Evolutionary conservation across 805 yeast genomes (phyloP).

Genomic region (Wickerhamiella dianesei): DNA sequence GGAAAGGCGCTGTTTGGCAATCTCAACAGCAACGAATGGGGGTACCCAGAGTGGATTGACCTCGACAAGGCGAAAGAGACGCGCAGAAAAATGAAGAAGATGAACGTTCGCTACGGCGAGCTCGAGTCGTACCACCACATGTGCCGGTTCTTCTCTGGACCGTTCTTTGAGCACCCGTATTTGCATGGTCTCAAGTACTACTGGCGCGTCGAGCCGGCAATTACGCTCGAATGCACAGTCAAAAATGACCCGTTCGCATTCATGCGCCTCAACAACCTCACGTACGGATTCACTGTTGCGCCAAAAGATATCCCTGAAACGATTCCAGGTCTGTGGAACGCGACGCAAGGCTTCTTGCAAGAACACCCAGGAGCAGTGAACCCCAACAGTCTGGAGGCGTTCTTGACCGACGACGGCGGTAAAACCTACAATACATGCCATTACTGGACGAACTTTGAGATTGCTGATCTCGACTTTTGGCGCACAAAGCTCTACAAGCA

Average conservation of each 20-base stretch:
- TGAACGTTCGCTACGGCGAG: conserved; percentile 42
- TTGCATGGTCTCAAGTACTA: conserved; percentile 49
- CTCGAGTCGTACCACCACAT: conserved; percentile 55
- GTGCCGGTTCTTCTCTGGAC: conserved; percentile 73
- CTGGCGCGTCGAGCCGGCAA: conserved; percentile 70
- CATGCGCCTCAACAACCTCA: conserved; percentile 41
- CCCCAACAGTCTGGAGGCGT: conserved; percentile 47
- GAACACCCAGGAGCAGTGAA: conserved; percentile 39
- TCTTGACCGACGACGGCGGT: conserved; percentile 57
- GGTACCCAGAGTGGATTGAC: conserved; percentile 52
- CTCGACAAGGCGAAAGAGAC: conserved; percentile 34
- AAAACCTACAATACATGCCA: conserved; percentile 69
- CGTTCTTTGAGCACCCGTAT: conserved; percentile 48
- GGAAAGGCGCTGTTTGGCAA: conserved; percentile 52
- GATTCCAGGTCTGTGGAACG: conserved; percentile 50
- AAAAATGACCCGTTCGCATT: conserved; percentile 48
- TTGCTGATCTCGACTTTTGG: conserved; percentile 64
- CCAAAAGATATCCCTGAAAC: conserved; percentile 50
- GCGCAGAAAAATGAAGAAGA: conserved; percentile 32
- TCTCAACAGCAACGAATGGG: conserved; percentile 54
- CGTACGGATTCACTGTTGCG: conserved; percentile 55
- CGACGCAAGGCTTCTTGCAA: conserved; percentile 34
- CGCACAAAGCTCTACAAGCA: conserved; percentile 53
- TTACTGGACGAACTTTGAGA: conserved; percentile 81
- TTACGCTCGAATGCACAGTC: conserved; percentile 46